Evolutionary conservation across 768 basidiomycete genomes (phyloP), one percentile per base, ranked within the genome.

Genomic region (Pleurotus ostreatus): DNA sequence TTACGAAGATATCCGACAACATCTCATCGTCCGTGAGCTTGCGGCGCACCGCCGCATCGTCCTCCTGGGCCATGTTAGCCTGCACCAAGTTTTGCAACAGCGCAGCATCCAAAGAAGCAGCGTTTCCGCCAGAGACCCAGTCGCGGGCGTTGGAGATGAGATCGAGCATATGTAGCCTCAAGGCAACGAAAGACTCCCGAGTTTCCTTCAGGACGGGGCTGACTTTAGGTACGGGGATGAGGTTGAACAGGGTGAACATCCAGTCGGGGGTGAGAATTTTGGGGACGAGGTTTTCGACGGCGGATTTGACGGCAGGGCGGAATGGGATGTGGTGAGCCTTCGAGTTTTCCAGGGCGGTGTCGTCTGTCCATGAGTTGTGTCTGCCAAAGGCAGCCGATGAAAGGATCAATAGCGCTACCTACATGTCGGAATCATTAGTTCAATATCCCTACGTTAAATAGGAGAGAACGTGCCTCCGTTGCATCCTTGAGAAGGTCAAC

Each of bases 21-120:
- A 75, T 58, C 52, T 75, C 74, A 4, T 60, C 68, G 12, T 75
- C 74, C 3, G 65, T 69, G 34, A 75, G 54, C 38, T 39, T 61
- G 60, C 66, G 65, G 15, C 55, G 55, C 5, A 63, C 59, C 11
- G 62, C 60, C 1, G 68, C 67, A 47, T 70, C 60, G 8, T 59
- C 57, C 30, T 49, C 25, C 26, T 49, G 48, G 5, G 48, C 48
- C 64, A 72, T 68, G 56, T 74, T 75, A 1, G 74, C 74, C 45
- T 66, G 63, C 15, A 75, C 70, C 20, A 75, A 61, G 46, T 70
- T 71, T 23, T 63, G 62, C 37, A 75, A 56, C 53, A 75, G 61
- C 16, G 75, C 66, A 20, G 66, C 62, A 22, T 67, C 54, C 9
- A 12, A n/a, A 9, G 64, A 49, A 4, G 5, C 16, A 5, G 25